These are phyloP conservation scores for Syzygium jambos DNA, from an alignment of 345 rosid genomes.

Conservation along the genomic window DNA sequence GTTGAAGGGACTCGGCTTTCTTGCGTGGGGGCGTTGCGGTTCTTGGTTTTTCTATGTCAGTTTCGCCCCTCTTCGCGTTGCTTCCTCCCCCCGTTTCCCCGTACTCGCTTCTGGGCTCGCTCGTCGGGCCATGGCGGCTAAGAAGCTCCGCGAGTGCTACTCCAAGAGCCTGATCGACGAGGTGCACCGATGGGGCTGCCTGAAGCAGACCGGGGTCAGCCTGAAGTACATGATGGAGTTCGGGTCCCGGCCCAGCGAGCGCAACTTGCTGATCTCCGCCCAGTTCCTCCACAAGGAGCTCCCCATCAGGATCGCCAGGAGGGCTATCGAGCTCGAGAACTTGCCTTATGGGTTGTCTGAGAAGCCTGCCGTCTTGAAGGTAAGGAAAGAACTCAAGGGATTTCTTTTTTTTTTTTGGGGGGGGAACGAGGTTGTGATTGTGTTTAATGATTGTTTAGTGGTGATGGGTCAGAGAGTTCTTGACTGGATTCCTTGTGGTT, in stretches of 20 bases:
- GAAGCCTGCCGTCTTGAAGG: constrained; percentile 73
- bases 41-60: not conserved
- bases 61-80: not conserved
- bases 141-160: constrained; percentile 38
- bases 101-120: not conserved
- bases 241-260: constrained; percentile 59
- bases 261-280: constrained; percentile 64
- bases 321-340: constrained; percentile 72
- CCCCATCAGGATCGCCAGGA: constrained; percentile 70
- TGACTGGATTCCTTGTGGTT: not conserved
- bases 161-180: constrained; percentile 69
- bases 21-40: not conserved
- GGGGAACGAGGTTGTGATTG: not conserved
- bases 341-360: constrained; percentile 81
- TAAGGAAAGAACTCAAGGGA: not conserved
- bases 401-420: not conserved
- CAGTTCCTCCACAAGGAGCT: constrained; percentile 90
- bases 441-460: not conserved
- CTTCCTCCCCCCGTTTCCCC: not conserved
- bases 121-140: constrained; percentile 51
- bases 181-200: constrained; percentile 71
- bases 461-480: not conserved
- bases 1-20: not conserved
- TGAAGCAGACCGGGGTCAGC: constrained; percentile 92
- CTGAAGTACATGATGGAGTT: constrained; percentile 95